Evolutionary conservation across 2,329 filamentous ascomycete species (phyloP).

Genomic region (Fusarium cicatricum): DNA sequence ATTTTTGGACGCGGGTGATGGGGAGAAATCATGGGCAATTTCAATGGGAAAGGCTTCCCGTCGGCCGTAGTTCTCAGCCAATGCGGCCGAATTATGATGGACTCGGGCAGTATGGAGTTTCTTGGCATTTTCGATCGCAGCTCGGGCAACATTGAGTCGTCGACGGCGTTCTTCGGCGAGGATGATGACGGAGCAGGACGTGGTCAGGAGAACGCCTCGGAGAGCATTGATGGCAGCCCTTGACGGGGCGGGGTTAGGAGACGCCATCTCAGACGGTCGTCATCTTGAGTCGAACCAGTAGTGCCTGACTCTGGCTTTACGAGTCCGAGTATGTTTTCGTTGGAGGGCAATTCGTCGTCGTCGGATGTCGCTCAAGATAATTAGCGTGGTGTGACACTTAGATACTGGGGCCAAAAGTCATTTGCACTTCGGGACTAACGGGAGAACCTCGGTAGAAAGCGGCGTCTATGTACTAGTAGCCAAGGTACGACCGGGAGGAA

Average conservation of each 20-base stretch:
- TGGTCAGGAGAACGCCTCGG: slow-evolving; percentile 63
- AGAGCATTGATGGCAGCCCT: slow-evolving; percentile 64
- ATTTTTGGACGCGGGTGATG: slow-evolving; percentile 31
- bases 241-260: slow-evolving; percentile 60
- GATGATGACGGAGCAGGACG: slow-evolving; percentile 63
- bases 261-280: slow-evolving; percentile 52
- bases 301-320: slow-evolving; percentile 6
- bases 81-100: slow-evolving; percentile 41
- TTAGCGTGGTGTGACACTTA: slow-evolving; percentile 36
- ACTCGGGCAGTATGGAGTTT: slow-evolving; percentile 55
- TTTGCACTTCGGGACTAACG: slow-evolving; percentile 11
- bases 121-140: slow-evolving; percentile 61
- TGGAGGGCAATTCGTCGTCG: slow-evolving; percentile 35
- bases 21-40: slow-evolving; percentile 39
- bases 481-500: too few species aligned
- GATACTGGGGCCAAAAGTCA: slow-evolving; percentile 18
- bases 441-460: slow-evolving; percentile 2
- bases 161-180: slow-evolving; percentile 65
- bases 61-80: slow-evolving; percentile 40
- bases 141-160: slow-evolving; percentile 59
- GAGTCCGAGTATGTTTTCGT: slow-evolving; percentile 1
- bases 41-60: slow-evolving; percentile 37
- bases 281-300: slow-evolving; percentile 28
- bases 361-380: slow-evolving; percentile 32
- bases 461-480: too few species aligned